These are phyloP conservation scores for Dryas drummondii DNA, from an alignment of 306 rosid species.

Conservation along the genomic window DNA sequence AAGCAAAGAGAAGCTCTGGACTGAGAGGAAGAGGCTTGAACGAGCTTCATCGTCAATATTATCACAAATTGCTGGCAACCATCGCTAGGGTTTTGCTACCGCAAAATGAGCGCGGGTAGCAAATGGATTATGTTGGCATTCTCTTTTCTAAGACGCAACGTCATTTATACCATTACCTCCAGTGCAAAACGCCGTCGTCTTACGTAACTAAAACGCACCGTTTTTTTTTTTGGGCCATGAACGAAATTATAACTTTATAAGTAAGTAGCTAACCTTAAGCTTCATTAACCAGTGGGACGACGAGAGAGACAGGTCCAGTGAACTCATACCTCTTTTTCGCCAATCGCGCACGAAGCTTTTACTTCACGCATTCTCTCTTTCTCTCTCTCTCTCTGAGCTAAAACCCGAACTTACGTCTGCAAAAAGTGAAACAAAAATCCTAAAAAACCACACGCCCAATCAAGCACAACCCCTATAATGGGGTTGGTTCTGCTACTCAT, in stretches of 20 bases:
- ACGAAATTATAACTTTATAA: too few relatives aligned
- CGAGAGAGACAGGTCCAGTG: too few relatives aligned
- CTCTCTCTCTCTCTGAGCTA: constrained; percentile 1
- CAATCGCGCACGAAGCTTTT: constrained; percentile 8
- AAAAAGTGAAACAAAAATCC: constrained; percentile 6
- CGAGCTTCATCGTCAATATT: constrained; percentile 27
- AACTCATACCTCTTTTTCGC: not conserved
- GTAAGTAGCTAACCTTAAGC: too few relatives aligned
- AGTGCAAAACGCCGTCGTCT: not conserved
- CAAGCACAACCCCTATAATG: not conserved
- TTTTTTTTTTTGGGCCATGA: too few relatives aligned
- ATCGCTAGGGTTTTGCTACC: constrained; percentile 14
- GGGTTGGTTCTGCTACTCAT: constrained; percentile 8
- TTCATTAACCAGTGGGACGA: too few relatives aligned
- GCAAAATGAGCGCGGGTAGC: not conserved
- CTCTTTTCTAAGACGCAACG: not conserved
- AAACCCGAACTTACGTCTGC: constrained; percentile 12
- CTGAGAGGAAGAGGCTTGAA: constrained; percentile 16
- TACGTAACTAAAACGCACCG: too few relatives aligned
- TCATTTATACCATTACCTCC: not conserved
- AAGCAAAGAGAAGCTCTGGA: constrained; percentile 26
- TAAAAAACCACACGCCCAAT: not conserved
- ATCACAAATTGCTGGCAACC: not conserved
- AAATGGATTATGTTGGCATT: not conserved
- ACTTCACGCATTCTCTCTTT: constrained; percentile 18